Conservation (phyloP, 2,329 filamentous ascomycete species). For the Blastomyces parvus region DNA sequence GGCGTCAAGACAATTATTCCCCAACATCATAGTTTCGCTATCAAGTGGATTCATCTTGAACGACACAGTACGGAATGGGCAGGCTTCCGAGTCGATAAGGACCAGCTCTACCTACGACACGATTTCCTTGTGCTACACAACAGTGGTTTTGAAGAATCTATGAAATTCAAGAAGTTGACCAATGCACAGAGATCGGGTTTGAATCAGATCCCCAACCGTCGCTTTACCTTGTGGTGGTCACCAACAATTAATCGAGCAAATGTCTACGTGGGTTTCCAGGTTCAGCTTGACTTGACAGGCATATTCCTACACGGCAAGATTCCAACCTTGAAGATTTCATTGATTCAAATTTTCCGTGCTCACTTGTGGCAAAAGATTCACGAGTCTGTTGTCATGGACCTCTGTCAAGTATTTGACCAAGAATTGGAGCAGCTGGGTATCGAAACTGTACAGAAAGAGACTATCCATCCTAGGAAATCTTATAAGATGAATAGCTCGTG, state of each 20-base stretch:
- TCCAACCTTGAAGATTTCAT: slow-evolving; percentile 90
- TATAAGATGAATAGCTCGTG: slow-evolving; percentile 99
- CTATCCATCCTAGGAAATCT: slow-evolving; percentile 95
- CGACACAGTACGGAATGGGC: slow-evolving; percentile 39
- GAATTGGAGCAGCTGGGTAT: slow-evolving; percentile 92
- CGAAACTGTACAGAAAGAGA: slow-evolving; percentile 97
- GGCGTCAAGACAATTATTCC: slow-evolving; percentile 13
- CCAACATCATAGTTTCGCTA: slow-evolving; percentile 29
- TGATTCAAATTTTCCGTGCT: slow-evolving; percentile 98
- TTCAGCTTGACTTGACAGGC: slow-evolving; percentile 92
- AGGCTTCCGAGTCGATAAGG: slow-evolving; percentile 44
- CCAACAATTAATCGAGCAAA: slow-evolving; percentile 90
- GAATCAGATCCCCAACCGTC: slow-evolving; percentile 97
- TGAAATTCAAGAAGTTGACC: slow-evolving; percentile 99
- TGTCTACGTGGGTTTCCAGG: slow-evolving; percentile 98
- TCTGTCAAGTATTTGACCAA: slow-evolving; percentile 97
- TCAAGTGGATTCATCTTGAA: slow-evolving; percentile 39
- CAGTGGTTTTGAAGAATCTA: slow-evolving; percentile 38
- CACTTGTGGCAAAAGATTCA: slow-evolving; percentile 99
- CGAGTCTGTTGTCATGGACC: slow-evolving; percentile 96
- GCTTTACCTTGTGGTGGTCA: slow-evolving; percentile 97
- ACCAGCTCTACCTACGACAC: slow-evolving; percentile 44
- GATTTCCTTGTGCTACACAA: slow-evolving; percentile 42
- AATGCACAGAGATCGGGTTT: slow-evolving; percentile 95
- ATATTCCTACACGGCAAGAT: slow-evolving; percentile 99